Base-by-base conservation (phyloP, 2,329 filamentous ascomycete genomes). In the Thelonectria rubi region DNA sequence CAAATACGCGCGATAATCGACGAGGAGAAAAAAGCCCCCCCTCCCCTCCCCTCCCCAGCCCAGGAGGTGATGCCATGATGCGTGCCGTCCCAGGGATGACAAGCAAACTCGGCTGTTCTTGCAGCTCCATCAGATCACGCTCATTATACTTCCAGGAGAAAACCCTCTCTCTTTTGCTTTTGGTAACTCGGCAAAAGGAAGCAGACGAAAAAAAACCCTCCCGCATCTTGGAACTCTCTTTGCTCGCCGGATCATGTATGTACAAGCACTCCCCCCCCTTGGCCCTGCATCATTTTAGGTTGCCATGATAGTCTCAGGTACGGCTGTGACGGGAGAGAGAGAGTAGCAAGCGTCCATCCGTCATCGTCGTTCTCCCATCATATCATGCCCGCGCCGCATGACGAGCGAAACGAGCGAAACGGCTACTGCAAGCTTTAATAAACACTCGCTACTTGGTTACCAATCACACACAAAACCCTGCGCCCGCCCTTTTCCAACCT, bases 1-100 rank as follows among this genome's bases (percentile, higher is more conserved):
- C 24, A 24, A 24, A 58, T 39, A 50, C 37, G 57, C 57, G 57
- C 57, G 57, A 46, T 60, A 60, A 46, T 50, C 57, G 57, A 59
- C 40, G 26, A 17, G 45, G 42, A 54, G 42, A 24, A 4, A 24
- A 7, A 7, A 24, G 4, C 24, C 24, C 24, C 24, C 7, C 24
- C 24, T 7, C 24, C 24, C 24, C 7, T 7, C 24, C 24, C 24
- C 7, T 7, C 24, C 24, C 24, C 7, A 4, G 4, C 24, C 24
- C 4, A 7, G 4, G 24, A 24, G 24, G 24, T 24, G 24, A 24
- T 24, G 24, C 24, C 24, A 24, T 24, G 24, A 24, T 24, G 24
- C 24, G 32, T 12, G 6, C 32, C 32, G 24, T 24, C 24, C 24
- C 24, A 24, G 24, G 24, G 24, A 24, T 24, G 7, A 39, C 11